These are phyloP conservation scores for Cryptococcus jaspeensis DNA, from an alignment of 1,284 basidiomycete species.

Conservation along the genomic window DNA sequence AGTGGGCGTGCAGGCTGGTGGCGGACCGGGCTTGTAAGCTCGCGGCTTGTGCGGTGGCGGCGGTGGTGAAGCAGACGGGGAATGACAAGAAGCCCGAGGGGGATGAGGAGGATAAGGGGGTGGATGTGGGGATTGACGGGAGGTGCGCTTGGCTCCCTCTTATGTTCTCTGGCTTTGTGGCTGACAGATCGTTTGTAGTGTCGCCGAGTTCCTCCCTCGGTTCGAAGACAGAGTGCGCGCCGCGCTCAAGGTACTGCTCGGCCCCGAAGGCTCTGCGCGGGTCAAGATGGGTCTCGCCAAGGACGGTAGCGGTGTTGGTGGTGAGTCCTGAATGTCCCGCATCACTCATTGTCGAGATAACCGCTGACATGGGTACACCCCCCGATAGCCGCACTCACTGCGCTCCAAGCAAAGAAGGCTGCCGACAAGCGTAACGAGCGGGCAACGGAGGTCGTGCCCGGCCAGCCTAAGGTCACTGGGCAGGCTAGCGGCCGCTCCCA, in stretches of 20 bases:
- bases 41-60: constrained; percentile 82
- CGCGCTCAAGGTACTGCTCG: constrained; percentile 72
- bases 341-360: not conserved
- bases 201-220: constrained; percentile 86
- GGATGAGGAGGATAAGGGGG: constrained; percentile 53
- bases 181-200: constrained; percentile 58
- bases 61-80: constrained; percentile 78
- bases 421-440: constrained; percentile 17
- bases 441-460: constrained; percentile 9
- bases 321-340: constrained; percentile 55
- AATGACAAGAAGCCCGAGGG: constrained; percentile 56
- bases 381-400: constrained; percentile 47
- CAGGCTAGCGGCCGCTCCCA: no score
- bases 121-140: constrained; percentile 84
- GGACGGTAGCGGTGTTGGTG: constrained; percentile 95
- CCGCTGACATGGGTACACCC: not conserved
- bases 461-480: not conserved
- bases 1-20: constrained; percentile 74
- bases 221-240: constrained; percentile 74
- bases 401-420: constrained; percentile 53
- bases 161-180: constrained; percentile 5
- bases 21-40: constrained; percentile 78
- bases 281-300: constrained; percentile 89
- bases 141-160: constrained; percentile 59
- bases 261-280: constrained; percentile 71